Base-by-base conservation (phyloP, 1,139 yeast genomes). In the Pneumocystis murina region DNA sequence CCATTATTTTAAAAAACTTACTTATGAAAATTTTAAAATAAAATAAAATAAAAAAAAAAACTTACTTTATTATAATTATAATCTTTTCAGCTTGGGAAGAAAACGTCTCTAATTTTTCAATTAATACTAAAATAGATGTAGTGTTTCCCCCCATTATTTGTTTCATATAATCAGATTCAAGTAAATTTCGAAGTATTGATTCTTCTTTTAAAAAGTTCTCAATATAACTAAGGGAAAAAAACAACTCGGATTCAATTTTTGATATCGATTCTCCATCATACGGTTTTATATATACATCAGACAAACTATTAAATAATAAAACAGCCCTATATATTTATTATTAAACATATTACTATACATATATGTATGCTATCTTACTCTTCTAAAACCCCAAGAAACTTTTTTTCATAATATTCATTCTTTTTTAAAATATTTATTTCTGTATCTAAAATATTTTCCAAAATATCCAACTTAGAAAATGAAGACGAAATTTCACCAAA, bases 401-500 rank as follows among this genome's bases (percentile, higher is more conserved):
- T 58, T 35, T 59, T 59, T 17, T 40, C 54, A 17, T 35, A 55
- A 16, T 59, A 59, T 6, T 61, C 39, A n/a, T 57, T 54, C 24
- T 48, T 60, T 24, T 43, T 63, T 17, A 66, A 10, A 4, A 59
- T 17, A 28, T 35, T 40, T 40, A 67, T 41, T 30, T 60, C 55
- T 2, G n/a, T 17, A 59, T 66, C 65, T 7, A 67, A 59, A 10
- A 38, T 36, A 12, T 12, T 54, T 36, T 67, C 68, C 3, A 64
- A 17, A 28, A 62, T 48, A 12, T 30, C 40, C 14, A 66, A 55
- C 14, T 64, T 66, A 24, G 62, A 59, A 40, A 60, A 48, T 30
- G 63, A 48, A 16, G 62, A 61, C 3, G 66, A 66, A 61, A 58
- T 62, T 17, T 38, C 57, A 24, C 65, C 68, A 65, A 67, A 67